Conservation (phyloP, 2,329 filamentous ascomycete species). For the Colletotrichum zoysiae region DNA sequence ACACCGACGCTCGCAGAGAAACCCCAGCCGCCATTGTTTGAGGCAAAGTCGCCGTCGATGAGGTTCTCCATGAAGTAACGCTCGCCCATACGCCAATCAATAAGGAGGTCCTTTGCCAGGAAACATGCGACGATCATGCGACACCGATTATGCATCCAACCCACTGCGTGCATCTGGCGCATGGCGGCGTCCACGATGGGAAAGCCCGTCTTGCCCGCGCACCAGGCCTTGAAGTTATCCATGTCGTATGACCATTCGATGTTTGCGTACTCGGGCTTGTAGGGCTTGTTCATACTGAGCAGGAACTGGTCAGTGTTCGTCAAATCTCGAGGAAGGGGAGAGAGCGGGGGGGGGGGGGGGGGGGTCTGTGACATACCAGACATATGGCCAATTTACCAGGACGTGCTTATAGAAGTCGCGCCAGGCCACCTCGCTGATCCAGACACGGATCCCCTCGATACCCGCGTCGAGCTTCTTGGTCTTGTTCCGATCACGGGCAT, state of each 20-base stretch:
- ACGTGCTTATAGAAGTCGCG: slow-evolving; percentile 91
- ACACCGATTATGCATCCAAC: slow-evolving; percentile 87
- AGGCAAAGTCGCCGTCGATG: slow-evolving; percentile 84
- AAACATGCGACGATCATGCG: slow-evolving; percentile 89
- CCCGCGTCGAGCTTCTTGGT: slow-evolving; percentile 76
- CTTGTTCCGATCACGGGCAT: slow-evolving; percentile 72
- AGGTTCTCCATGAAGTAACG: slow-evolving; percentile 85
- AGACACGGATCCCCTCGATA: slow-evolving; percentile 73
- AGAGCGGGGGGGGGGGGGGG: neutral
- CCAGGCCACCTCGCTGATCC: slow-evolving; percentile 90
- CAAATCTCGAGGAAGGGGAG: neutral
- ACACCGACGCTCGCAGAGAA: slow-evolving; percentile 76
- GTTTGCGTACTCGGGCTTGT: slow-evolving; percentile 86
- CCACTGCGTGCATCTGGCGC: slow-evolving; percentile 77
- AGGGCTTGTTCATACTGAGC: slow-evolving; percentile 68
- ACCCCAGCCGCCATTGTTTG: slow-evolving; percentile 76
- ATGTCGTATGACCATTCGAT: slow-evolving; percentile 84
- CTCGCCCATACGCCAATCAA: slow-evolving; percentile 89
- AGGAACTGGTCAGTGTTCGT: slow-evolving; percentile 1
- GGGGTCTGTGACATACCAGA: slow-evolving; percentile 66
- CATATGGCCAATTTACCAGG: slow-evolving; percentile 85
- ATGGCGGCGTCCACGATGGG: slow-evolving; percentile 90
- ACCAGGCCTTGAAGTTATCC: slow-evolving; percentile 80
- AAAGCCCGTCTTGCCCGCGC: slow-evolving; percentile 79
- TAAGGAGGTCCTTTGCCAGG: slow-evolving; percentile 80